Base-by-base conservation (phyloP, 345 rosid genomes). In the Heritiera fomes region DNA sequence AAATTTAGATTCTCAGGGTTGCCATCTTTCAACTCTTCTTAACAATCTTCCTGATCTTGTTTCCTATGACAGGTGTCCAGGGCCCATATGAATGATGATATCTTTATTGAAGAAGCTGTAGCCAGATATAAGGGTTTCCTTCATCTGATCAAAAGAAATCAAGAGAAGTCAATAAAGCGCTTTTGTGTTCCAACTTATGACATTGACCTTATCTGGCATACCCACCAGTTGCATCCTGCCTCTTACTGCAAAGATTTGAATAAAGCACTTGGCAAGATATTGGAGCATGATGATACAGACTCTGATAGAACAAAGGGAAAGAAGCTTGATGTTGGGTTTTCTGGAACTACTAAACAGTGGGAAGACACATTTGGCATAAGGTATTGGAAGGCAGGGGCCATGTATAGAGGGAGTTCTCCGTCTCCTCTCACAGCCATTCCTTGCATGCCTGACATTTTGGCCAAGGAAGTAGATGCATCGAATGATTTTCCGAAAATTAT, bases 101-200 rank as follows among this genome's bases (percentile, higher is more conserved):
- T 94, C 81, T 94, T 94, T 83, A 86, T 96, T 38, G 83, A 86
- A 84, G 98, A 83, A 83, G 97, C 98, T 58, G 92, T 90, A 81
- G 91, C 91, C 78, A 90, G 99, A 83, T 94, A 96, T 47, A 93
- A 90, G 79, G 98, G 99, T 17, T 96, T 96, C 83, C 84, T 94
- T 73, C 87, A 94, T 80, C 82, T 94, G 82, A 96, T 94, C 61
- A 89, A 89, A 85, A 91, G 87, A 84, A 96, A 92, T 88, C 55
- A 66, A 81, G 92, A 94, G 86, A 87, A 75, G 70, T 94, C 95
- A 45, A 58, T 90, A 6, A 90, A 69, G 10, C 82, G 87, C 65
- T 94, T 96, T 75, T 88, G 93, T 78, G 98, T 96, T 75, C 99
- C 99, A 12, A 96, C 99, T 76, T 96, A 96, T 78, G 99, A 96